Conservation (phyloP, 2,329 filamentous ascomycete species). For the Ophiostoma piceae region DNA sequence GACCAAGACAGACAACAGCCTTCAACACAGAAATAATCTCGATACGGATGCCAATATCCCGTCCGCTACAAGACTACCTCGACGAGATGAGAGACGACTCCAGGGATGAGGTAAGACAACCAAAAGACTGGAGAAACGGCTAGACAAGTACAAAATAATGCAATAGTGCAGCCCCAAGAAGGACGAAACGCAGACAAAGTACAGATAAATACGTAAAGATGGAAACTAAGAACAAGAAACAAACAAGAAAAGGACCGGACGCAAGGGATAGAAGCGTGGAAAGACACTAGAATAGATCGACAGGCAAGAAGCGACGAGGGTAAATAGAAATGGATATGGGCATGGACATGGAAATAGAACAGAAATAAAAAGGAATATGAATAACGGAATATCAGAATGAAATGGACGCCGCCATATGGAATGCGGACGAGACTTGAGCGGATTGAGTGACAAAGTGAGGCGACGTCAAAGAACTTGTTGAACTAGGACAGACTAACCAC, state of each 20-base stretch:
- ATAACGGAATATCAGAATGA: neutral
- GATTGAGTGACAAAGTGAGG: neutral
- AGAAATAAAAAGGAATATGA: neutral
- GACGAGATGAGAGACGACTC: neutral
- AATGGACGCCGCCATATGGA: conserved; percentile 3
- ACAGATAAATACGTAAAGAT: neutral
- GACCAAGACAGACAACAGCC: conserved; percentile 2
- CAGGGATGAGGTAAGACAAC: conserved; percentile 12
- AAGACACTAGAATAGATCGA: conserved; percentile 13
- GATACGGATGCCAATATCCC: neutral
- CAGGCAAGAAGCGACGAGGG: neutral
- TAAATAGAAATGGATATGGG: neutral
- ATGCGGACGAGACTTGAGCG: neutral
- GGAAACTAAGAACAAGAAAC: neutral
- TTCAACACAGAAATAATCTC: neutral
- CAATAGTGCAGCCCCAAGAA: neutral
- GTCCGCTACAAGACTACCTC: neutral
- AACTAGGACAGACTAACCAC: conserved; percentile 1
- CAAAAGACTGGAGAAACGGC: conserved; percentile 1
- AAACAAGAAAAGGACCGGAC: neutral
- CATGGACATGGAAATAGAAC: neutral
- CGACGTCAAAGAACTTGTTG: neutral
- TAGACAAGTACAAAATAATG: neutral
- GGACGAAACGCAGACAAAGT: neutral
- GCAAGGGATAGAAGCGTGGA: conserved; percentile 3